phyloP scores from a whole-genome alignment of 1,284 basidiomycete species.

The Ustilago trichophora region DNA sequence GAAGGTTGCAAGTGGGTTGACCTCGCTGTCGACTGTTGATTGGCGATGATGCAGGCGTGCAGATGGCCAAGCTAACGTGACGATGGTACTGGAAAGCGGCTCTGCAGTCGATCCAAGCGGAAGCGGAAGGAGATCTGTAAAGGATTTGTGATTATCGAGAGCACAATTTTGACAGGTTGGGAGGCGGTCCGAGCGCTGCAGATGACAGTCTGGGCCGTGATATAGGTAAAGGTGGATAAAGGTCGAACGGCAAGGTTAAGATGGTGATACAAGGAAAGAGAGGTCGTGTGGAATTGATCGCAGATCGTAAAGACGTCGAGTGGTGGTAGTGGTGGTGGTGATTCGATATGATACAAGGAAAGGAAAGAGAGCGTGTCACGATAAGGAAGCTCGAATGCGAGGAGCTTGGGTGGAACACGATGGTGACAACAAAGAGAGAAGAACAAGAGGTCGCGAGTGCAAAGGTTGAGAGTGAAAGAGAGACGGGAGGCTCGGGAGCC shows the following conservation, averaged over 20 bases:
- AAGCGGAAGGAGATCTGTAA: no score
- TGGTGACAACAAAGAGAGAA: neutral
- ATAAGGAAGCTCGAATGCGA: neutral
- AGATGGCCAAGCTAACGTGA: neutral
- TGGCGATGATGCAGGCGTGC: neutral
- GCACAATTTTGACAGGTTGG: slow-evolving; percentile 1
- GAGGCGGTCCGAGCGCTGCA: slow-evolving; percentile 8
- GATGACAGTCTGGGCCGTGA: neutral
- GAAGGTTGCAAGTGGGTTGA: no score
- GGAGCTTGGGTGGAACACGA: slow-evolving; percentile 2
- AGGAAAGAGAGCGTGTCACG: neutral
- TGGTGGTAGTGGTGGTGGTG: slow-evolving; percentile 1
- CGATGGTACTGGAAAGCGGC: neutral
- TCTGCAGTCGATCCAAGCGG: neutral
- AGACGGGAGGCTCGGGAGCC: neutral
- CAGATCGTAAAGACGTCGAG: neutral
- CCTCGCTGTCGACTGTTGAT: no score
- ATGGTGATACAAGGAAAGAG: neutral
- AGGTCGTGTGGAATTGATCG: no score
- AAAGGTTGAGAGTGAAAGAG: neutral
- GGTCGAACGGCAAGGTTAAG: no score
- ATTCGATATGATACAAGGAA: slow-evolving; percentile 1
- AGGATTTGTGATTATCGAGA: neutral
- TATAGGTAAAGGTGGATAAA: neutral
- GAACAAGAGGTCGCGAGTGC: no score